A percentile compares a stretch with the other conserved stretches of the same genome.
Conservation (phyloP, 78 protist species). For the Emiliania huxleyi region DNA sequence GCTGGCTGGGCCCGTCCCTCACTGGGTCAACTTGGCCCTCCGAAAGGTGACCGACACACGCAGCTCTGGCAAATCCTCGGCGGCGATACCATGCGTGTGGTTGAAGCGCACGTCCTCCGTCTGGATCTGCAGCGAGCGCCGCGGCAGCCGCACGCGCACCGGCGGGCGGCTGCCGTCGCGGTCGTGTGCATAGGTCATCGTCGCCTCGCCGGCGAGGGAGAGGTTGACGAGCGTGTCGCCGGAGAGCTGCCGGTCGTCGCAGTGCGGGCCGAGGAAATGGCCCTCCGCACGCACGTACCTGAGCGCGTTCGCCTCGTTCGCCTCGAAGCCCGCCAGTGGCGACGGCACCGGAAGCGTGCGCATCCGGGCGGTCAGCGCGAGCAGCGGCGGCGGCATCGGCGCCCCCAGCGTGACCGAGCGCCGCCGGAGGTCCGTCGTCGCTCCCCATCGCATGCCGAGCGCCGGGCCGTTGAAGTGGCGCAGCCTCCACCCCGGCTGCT, state of each 20-base stretch:
- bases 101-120: not conserved
- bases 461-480: not conserved
- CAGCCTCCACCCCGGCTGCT: not conserved
- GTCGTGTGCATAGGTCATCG: not conserved
- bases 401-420: not conserved
- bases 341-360: not conserved
- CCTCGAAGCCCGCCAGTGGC: not conserved
- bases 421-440: not conserved
- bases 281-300: not conserved
- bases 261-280: not conserved
- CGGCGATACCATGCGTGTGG: not conserved
- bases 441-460: not conserved
- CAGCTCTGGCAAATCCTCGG: not conserved
- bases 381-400: not conserved
- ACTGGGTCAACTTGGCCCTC: too few species aligned
- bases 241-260: constrained; percentile 10
- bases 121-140: not conserved
- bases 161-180: not conserved
- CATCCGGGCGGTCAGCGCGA: not conserved
- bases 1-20: too few species aligned
- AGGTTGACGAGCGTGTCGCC: not conserved
- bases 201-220: not conserved
- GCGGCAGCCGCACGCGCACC: not conserved
- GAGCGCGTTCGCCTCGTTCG: not conserved
- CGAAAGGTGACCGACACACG: not conserved